These are phyloP conservation scores for Aspergillus fumigatus DNA, from an alignment of 2,329 filamentous ascomycete species.

Conservation along the genomic window DNA sequence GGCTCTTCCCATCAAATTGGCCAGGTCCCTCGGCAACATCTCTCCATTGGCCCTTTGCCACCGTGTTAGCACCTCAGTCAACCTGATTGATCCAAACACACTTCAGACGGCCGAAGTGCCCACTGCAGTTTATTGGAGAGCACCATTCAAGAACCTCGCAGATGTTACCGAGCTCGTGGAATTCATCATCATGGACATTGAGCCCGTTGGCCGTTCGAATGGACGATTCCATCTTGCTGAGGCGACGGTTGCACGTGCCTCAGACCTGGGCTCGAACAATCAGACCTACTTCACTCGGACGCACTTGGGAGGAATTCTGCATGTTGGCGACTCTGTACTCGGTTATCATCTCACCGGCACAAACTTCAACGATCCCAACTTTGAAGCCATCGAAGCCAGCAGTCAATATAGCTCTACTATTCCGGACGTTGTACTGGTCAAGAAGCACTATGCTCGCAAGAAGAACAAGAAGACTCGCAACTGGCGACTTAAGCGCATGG, in stretches of 20 bases:
- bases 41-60: constrained; percentile 80
- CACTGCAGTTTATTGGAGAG: constrained; percentile 80
- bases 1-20: constrained; percentile 83
- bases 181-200: constrained; percentile 93
- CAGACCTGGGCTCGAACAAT: constrained; percentile 82
- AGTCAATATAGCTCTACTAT: constrained; percentile 72
- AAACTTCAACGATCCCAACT: constrained; percentile 87
- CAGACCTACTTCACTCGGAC: constrained; percentile 85
- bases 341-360: constrained; percentile 87
- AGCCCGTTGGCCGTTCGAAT: constrained; percentile 67
- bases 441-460: constrained; percentile 89
- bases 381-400: constrained; percentile 75
- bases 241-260: constrained; percentile 78
- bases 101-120: constrained; percentile 86
- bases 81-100: constrained; percentile 83
- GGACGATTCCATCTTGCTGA: constrained; percentile 84
- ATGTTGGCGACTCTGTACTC: constrained; percentile 86
- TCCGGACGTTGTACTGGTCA: constrained; percentile 90
- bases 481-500: constrained; percentile 95
- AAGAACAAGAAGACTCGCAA: constrained; percentile 78
- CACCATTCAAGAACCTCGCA: constrained; percentile 77
- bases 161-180: constrained; percentile 83
- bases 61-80: constrained; percentile 82
- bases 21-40: constrained; percentile 84
- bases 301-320: constrained; percentile 79